Evolutionary conservation across 1,139 yeast species (phyloP).

Genomic region (Candida sanyaensis): DNA sequence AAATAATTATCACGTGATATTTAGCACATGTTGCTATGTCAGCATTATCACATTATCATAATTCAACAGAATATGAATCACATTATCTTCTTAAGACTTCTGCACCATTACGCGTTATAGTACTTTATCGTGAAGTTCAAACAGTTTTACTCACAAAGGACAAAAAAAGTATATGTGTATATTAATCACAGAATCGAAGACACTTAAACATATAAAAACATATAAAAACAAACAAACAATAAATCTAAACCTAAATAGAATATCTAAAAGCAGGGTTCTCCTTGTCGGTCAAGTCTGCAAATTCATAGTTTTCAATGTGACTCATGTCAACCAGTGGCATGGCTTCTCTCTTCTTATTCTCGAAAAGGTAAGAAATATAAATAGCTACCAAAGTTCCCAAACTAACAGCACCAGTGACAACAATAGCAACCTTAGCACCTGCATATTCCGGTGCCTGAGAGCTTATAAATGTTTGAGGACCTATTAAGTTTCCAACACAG

Average conservation of each 20-base stretch:
- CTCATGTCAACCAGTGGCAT: conserved; percentile 15
- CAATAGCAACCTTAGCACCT: conserved; percentile 45
- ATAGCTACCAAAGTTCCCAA: conserved; percentile 22
- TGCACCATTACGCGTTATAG: no score
- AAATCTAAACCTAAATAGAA: conserved; percentile 3
- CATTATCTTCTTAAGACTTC: no score
- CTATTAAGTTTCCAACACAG: conserved; percentile 68
- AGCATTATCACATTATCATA: no score
- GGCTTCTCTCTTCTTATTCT: conserved; percentile 30
- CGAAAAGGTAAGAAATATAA: conserved; percentile 30
- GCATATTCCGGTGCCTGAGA: conserved; percentile 54
- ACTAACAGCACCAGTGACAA: conserved; percentile 29
- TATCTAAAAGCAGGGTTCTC: conserved; percentile 69
- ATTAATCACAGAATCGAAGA: no score
- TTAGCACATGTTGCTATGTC: no score
- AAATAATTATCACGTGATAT: no score
- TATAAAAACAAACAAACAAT: background rate
- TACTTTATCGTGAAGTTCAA: no score
- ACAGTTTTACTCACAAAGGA: no score
- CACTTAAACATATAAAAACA: background rate
- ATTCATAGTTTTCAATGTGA: conserved; percentile 50
- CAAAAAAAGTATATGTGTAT: no score
- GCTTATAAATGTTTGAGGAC: conserved; percentile 66
- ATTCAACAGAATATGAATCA: no score
- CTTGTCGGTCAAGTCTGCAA: conserved; percentile 63